Percentiles rank a stretch among this genome's conserved stretches.
phyloP scores from a whole-genome alignment of 2,329 filamentous ascomycete species.

The Phialophora tarda region DNA sequence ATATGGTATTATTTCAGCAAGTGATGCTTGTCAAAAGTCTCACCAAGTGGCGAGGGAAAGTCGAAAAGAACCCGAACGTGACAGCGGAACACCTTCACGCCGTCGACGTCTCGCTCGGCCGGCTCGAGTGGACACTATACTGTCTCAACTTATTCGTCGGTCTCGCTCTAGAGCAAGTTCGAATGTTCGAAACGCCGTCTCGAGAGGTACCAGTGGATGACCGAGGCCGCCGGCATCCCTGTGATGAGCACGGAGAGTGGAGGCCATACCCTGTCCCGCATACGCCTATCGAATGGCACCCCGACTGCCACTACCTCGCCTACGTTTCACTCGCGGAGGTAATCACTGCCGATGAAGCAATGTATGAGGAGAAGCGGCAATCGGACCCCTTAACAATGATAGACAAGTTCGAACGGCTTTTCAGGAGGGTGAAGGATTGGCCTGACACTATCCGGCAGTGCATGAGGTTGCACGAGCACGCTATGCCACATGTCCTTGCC shows the following conservation, averaged over 20 bases:
- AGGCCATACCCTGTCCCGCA: conserved; percentile 39
- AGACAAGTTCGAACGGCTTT: conserved; percentile 28
- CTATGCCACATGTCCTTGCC: conserved; percentile 41
- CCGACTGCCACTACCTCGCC: conserved; percentile 39
- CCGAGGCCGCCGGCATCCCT: conserved; percentile 24
- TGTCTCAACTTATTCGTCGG: conserved; percentile 26
- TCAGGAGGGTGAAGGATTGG: conserved; percentile 40
- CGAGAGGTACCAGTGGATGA: conserved; percentile 27
- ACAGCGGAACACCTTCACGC: conserved; percentile 7
- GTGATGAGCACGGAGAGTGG: conserved; percentile 37
- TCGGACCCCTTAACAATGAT: conserved; percentile 27
- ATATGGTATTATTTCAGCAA: conserved; percentile 29
- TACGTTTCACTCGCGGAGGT: conserved; percentile 35
- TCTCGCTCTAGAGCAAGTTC: conserved; percentile 35
- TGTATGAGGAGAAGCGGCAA: conserved; percentile 25
- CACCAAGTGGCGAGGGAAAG: conserved; percentile 41
- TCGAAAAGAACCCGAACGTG: conserved; percentile 25
- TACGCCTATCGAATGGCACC: conserved; percentile 39
- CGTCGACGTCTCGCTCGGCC: conserved; percentile 18
- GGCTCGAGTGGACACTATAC: conserved; percentile 29
- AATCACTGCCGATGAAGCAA: conserved; percentile 26
- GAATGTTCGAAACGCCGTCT: conserved; percentile 31
- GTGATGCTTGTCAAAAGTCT: conserved; percentile 37
- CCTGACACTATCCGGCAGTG: conserved; percentile 41
- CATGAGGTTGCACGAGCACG: conserved; percentile 35